phyloP scores from a whole-genome alignment of 2,329 filamentous ascomycete species.

The Aspergillus jensenii region DNA sequence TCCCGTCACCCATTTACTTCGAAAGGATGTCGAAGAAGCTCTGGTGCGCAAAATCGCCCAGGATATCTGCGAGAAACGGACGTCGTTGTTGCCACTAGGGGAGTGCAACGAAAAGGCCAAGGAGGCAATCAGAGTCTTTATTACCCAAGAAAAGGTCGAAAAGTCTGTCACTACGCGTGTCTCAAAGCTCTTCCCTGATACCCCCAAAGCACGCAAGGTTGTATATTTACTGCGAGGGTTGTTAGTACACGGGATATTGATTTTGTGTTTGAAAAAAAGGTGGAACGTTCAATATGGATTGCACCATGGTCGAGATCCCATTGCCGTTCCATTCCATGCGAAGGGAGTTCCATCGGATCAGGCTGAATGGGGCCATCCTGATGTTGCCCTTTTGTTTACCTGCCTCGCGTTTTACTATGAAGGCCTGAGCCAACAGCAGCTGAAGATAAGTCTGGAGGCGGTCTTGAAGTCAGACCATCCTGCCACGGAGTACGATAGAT shows the following conservation, averaged over 20 bases:
- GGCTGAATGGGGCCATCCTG: slow-evolving; percentile 67
- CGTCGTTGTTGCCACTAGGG: slow-evolving; percentile 27
- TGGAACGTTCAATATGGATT: slow-evolving; percentile 69
- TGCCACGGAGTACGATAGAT: slow-evolving; percentile 55
- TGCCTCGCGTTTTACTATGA: slow-evolving; percentile 67
- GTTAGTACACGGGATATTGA: slow-evolving; percentile 59
- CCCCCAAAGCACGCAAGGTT: slow-evolving; percentile 25
- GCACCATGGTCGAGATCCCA: slow-evolving; percentile 46
- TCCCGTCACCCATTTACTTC: slow-evolving; percentile 59
- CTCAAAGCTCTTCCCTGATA: slow-evolving; percentile 32
- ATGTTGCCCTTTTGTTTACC: slow-evolving; percentile 65
- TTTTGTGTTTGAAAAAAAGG: slow-evolving; percentile 60
- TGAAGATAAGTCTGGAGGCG: slow-evolving; percentile 51
- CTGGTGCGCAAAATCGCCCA: slow-evolving; percentile 42
- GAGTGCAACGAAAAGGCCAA: slow-evolving; percentile 14
- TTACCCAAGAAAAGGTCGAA: slow-evolving; percentile 27
- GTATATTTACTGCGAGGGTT: slow-evolving; percentile 64
- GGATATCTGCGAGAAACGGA: slow-evolving; percentile 40
- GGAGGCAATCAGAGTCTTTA: slow-evolving; percentile 31
- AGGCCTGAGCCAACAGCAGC: slow-evolving; percentile 53
- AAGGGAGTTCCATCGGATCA: slow-evolving; percentile 64
- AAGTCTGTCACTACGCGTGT: slow-evolving; percentile 20
- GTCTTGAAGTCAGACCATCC: slow-evolving; percentile 59
- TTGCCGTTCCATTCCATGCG: slow-evolving; percentile 65
- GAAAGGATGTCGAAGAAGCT: slow-evolving; percentile 47